A percentile compares a stretch with the other conserved stretches of the same genome.
These are phyloP conservation scores for Penicillium subrubescens DNA, from an alignment of 495 filamentous ascomycete species.

Conservation along the genomic window DNA sequence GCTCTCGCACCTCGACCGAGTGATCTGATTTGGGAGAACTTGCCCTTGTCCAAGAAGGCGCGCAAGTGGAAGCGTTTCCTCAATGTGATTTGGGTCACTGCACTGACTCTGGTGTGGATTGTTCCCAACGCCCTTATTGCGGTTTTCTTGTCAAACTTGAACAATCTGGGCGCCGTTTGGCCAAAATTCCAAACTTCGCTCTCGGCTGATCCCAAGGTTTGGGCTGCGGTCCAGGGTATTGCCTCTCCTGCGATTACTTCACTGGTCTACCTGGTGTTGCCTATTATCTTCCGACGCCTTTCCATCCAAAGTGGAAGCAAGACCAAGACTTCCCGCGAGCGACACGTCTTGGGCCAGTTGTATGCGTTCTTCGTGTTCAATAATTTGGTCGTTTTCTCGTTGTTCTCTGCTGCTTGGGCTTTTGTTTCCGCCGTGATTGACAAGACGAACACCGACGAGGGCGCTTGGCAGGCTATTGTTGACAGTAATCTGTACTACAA, in stretches of 20 bases:
- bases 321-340: constrained; percentile 88
- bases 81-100: constrained; percentile 79
- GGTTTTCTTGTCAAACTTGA: constrained; percentile 85
- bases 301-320: constrained; percentile 78
- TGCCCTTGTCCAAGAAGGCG: constrained; percentile 65
- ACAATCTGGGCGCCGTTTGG: constrained; percentile 82
- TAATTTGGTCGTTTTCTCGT: constrained; percentile 89
- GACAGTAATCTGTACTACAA: constrained; percentile 60
- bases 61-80: constrained; percentile 72
- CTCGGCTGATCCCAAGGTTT: constrained; percentile 59
- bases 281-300: constrained; percentile 85
- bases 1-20: constrained; percentile 80
- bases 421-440: constrained; percentile 68
- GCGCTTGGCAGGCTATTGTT: constrained; percentile 69
- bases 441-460: constrained; percentile 49
- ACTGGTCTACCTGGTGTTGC: constrained; percentile 83
- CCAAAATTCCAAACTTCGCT: constrained; percentile 68
- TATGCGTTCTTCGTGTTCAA: constrained; percentile 99
- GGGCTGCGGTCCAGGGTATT: constrained; percentile 93
- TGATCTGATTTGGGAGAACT: constrained; percentile 96
- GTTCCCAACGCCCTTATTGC: constrained; percentile 95
- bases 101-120: constrained; percentile 86
- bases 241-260: constrained; percentile 89
- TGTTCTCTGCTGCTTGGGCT: constrained; percentile 79
- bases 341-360: constrained; percentile 88